Percentiles rank a stretch among this genome's conserved stretches.
These are phyloP conservation scores for Clathrospora elynae DNA, from an alignment of 2,329 filamentous ascomycete genomes.

Conservation along the genomic window DNA sequence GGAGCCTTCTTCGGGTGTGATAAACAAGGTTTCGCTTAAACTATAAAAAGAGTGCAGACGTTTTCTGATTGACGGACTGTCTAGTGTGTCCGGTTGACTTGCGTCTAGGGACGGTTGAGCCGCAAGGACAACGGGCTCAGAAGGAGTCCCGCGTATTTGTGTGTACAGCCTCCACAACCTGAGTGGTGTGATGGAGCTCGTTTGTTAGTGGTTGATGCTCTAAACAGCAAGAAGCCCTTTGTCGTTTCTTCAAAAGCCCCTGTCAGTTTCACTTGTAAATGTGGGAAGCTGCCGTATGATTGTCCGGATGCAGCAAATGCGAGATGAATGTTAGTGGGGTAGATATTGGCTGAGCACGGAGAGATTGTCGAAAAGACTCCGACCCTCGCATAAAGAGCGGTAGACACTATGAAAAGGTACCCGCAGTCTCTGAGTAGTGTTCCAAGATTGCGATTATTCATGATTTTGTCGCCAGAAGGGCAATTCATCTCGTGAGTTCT, in stretches of 20 bases:
- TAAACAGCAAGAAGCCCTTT: too few species aligned
- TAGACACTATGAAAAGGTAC: slow-evolving; percentile 5
- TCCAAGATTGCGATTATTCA: not conserved
- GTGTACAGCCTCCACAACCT: too few species aligned
- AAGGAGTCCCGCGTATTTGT: too few species aligned
- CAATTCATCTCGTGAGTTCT: not conserved
- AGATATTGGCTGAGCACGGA: slow-evolving; percentile 7
- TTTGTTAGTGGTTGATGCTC: too few species aligned
- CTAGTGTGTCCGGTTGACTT: too few species aligned
- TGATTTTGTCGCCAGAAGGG: slow-evolving; percentile 5
- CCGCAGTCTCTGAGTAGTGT: slow-evolving; percentile 5
- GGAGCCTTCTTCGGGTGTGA: slow-evolving; percentile 11
- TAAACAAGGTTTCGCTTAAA: slow-evolving; percentile 14
- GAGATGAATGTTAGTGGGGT: slow-evolving; percentile 8
- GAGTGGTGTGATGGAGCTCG: too few species aligned
- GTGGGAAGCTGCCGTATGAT: too few species aligned
- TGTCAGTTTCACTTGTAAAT: too few species aligned
- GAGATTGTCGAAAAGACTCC: slow-evolving; percentile 9
- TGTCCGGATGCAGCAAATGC: slow-evolving; percentile 6
- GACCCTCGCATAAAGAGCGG: slow-evolving; percentile 16
- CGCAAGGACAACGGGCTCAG: slow-evolving; percentile 16
- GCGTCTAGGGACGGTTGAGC: not conserved
- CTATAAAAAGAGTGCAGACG: slow-evolving; percentile 13
- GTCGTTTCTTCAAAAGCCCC: too few species aligned
- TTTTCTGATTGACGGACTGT: too few species aligned